Evolutionary conservation across 441 rosid genomes (phyloP).

Genomic region (Syzygium syzygioides): DNA sequence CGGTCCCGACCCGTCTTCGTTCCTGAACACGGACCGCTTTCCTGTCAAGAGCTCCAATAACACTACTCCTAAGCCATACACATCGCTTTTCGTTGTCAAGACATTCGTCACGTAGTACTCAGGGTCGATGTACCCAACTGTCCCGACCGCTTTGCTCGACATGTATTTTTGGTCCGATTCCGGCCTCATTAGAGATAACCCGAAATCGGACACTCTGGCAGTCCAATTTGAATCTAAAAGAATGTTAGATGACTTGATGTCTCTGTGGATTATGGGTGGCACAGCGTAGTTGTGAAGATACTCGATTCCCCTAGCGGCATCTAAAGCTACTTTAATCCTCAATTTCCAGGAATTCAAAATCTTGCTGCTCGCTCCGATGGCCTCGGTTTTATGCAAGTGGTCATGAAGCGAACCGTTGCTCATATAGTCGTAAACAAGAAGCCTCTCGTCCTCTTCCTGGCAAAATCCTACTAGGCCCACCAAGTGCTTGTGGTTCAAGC

Average conservation of each 20-base stretch:
- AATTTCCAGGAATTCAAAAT: constrained; percentile 72
- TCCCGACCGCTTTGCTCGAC: constrained; percentile 73
- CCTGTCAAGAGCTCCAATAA: constrained; percentile 79
- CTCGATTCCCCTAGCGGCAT: constrained; percentile 88
- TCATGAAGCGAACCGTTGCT: constrained; percentile 78
- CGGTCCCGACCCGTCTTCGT: constrained; percentile 31
- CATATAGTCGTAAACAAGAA: constrained; percentile 85
- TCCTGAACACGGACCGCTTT: constrained; percentile 64
- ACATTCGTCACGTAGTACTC: constrained; percentile 72
- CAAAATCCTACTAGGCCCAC: constrained; percentile 85
- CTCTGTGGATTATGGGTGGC: constrained; percentile 83
- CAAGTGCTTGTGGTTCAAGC: constrained; percentile 86
- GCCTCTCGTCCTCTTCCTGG: constrained; percentile 73
- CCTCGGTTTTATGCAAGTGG: constrained; percentile 61
- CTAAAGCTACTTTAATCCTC: constrained; percentile 76
- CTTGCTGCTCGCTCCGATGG: constrained; percentile 40
- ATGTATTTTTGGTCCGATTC: constrained; percentile 37
- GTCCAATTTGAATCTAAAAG: constrained; percentile 66
- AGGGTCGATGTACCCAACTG: constrained; percentile 94
- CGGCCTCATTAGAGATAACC: constrained; percentile 71
- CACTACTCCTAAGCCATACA: constrained; percentile 83
- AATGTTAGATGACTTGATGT: constrained; percentile 91
- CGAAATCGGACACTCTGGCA: constrained; percentile 86
- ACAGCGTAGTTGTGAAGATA: constrained; percentile 91
- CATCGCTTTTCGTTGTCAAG: constrained; percentile 81